Evolutionary conservation across 139 green algal species (phyloP).

Genomic region (Chlamydomonas eustigma): DNA sequence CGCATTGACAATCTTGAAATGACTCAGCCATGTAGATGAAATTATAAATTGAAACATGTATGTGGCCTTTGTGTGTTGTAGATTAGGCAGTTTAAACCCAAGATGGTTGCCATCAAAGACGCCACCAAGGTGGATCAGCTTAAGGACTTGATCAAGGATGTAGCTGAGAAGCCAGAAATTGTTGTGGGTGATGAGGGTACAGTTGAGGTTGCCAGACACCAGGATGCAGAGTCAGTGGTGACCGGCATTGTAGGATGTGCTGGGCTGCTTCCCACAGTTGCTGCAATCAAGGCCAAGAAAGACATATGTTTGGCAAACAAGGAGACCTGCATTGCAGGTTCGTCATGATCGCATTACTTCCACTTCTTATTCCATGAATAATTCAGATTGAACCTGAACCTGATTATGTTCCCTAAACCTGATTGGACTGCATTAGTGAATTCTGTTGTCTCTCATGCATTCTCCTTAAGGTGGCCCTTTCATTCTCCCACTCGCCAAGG

Average conservation of each 20-base stretch:
- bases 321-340: conserved; percentile 18
- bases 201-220: conserved; percentile 66
- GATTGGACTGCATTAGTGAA: too few species aligned
- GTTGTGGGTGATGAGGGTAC: conserved; percentile 82
- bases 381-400: too few species aligned
- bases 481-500: conserved; percentile 87
- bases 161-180: conserved; percentile 81
- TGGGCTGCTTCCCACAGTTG: conserved; percentile 91
- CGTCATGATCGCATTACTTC: too few species aligned
- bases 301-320: conserved; percentile 99
- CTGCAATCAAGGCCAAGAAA: conserved; percentile 91
- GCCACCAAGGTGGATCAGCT: conserved; percentile 49
- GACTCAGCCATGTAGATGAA: too few species aligned
- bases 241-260: conserved; percentile 96
- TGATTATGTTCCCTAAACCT: too few species aligned
- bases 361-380: too few species aligned
- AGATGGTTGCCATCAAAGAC: conserved; percentile 84
- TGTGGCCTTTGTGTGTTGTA: conserved; percentile 46
- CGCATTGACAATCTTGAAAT: too few species aligned
- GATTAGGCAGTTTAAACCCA: conserved; percentile 78
- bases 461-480: conserved; percentile 76
- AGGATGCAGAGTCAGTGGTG: conserved; percentile 26
- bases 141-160: conserved; percentile 61
- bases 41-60: too few species aligned
- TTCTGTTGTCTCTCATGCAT: not conserved